Conservation (phyloP, 2,329 filamentous ascomycete genomes). For the Beauveria caledonica region DNA sequence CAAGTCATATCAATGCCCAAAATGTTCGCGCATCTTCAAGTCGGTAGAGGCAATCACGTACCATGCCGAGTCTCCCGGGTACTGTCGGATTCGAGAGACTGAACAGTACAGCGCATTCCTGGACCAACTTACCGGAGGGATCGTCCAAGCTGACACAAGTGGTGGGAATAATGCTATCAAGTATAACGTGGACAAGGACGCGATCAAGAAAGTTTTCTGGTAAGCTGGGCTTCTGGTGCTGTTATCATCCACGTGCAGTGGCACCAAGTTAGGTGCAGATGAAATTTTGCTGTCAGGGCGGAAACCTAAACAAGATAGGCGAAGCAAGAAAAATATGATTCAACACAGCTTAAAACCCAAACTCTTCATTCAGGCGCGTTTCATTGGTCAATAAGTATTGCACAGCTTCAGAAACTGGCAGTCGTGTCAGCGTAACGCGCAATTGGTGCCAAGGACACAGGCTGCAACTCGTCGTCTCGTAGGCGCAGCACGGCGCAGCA, state of each 20-base stretch:
- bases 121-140: slow-evolving; percentile 25
- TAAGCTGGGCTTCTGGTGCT: neutral
- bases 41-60: slow-evolving; percentile 2
- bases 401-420: too few species aligned
- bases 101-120: slow-evolving; percentile 18
- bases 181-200: neutral
- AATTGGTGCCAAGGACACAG: too few species aligned
- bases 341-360: too few species aligned
- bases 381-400: too few species aligned
- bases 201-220: neutral
- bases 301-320: too few species aligned
- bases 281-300: too few species aligned
- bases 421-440: too few species aligned
- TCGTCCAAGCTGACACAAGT: slow-evolving; percentile 19
- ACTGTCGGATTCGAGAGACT: slow-evolving; percentile 4
- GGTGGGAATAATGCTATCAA: neutral
- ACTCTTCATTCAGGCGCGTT: too few species aligned
- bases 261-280: too few species aligned
- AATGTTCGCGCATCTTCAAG: slow-evolving; percentile 14
- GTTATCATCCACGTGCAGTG: too few species aligned
- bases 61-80: slow-evolving; percentile 4
- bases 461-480: too few species aligned
- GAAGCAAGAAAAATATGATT: too few species aligned
- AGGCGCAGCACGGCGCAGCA: neutral
- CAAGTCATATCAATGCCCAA: slow-evolving; percentile 16